These are phyloP conservation scores for Arthromyces matolae DNA, from an alignment of 768 basidiomycete genomes.

Conservation along the genomic window DNA sequence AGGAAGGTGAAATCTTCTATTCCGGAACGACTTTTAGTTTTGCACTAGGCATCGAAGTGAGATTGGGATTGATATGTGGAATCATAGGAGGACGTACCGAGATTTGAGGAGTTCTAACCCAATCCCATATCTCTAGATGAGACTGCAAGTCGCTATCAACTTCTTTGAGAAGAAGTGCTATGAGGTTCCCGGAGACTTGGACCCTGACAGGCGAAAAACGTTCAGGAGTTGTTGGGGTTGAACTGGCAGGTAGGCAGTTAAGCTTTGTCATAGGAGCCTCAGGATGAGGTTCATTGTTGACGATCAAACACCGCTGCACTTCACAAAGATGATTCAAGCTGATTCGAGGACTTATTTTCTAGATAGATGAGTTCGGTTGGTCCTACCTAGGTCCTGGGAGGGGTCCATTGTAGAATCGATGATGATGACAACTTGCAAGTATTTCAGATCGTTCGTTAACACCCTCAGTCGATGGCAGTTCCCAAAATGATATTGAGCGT, in stretches of 20 bases:
- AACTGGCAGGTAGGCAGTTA: constrained; percentile 32
- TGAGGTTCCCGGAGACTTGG: constrained; percentile 42
- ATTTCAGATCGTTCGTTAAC: constrained; percentile 18
- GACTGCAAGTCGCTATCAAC: constrained; percentile 36
- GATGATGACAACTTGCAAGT: constrained; percentile 37
- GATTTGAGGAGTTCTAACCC: constrained; percentile 35
- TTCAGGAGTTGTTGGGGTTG: constrained; percentile 26
- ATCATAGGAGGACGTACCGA: constrained; percentile 32
- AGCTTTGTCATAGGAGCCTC: constrained; percentile 37
- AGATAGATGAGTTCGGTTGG: not conserved
- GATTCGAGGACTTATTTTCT: constrained; percentile 1
- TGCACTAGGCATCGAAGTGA: constrained; percentile 34
- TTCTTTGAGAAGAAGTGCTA: constrained; percentile 50
- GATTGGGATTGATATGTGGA: not conserved
- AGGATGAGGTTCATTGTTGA: constrained; percentile 49
- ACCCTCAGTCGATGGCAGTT: constrained; percentile 38
- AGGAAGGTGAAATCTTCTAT: constrained; percentile 56
- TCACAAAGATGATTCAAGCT: constrained; percentile 44
- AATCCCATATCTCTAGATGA: constrained; percentile 51
- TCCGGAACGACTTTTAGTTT: constrained; percentile 35
- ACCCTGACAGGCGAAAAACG: constrained; percentile 40
- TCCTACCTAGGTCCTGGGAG: constrained; percentile 39
- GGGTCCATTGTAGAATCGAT: constrained; percentile 60
- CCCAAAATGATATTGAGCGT: constrained; percentile 48
- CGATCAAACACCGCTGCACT: constrained; percentile 47